Base-by-base conservation (phyloP, 768 basidiomycete species). In the Aureoboletus auriporus region DNA sequence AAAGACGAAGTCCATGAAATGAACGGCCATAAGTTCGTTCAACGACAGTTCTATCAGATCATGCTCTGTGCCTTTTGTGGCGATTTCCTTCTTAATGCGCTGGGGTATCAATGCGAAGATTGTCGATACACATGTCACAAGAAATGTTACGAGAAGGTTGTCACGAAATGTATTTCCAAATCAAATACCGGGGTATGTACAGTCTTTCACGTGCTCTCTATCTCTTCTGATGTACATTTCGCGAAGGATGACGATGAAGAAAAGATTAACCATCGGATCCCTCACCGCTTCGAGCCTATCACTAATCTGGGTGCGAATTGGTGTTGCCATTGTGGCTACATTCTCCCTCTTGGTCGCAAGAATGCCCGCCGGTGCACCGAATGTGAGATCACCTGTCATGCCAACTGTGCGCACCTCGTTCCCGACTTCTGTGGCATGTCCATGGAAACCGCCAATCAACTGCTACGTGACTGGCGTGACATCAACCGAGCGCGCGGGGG, bases 371-470 rank as follows among this genome's bases (percentile, higher is more conserved):
- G 88, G 69, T 99, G 96, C 67, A 84, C 90, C 0, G 95, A 98
- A 67, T 99, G 96, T 71, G 83, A 87, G 61, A 84, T 98, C 57
- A 97, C 95, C 39, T 97, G 93, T 60, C 96, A 99, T 69, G 93
- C 92, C 16, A 89, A 93, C 55, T 99, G 96, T 70, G 90, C 93
- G 1, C 96, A 99, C 67, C 81, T 98, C 49, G 96, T 99, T 35
- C 96, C 96, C 50, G 95, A 99, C 69, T 98, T 99, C 70, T 99
- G 96, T 62, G 96, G 96, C 37, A 97, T 99, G 94, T 93, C 93
- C 33, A 98, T 98, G 95, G 95, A 97, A 69, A 95, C 91, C 33
- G 95, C 96, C 41, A 97, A 97, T 66, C 83, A 86, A 60, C 77
- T 99, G 16, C 78, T 99, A 43, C 82, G 86, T 43, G 87, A 93